phyloP scores from a whole-genome alignment of 2,329 filamentous ascomycete species.

The Aspergillus japonicus region DNA sequence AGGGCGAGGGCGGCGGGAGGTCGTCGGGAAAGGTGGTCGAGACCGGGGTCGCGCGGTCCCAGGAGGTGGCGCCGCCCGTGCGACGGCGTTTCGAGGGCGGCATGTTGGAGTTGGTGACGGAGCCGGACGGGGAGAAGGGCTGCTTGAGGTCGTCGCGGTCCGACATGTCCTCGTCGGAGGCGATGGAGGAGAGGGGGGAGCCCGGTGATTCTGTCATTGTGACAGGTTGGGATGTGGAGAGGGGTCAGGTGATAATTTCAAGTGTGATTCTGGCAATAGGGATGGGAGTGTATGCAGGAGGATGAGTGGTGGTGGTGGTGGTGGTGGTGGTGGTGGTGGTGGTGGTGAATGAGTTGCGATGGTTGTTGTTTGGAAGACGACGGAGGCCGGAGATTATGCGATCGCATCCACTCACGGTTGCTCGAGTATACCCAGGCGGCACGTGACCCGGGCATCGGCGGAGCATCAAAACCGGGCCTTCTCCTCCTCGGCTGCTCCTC shows the following conservation, averaged over 20 bases:
- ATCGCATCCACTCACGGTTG: background rate
- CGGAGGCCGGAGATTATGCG: conserved; percentile 7
- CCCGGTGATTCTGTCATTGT: conserved; percentile 56
- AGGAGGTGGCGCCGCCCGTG: conserved; percentile 43
- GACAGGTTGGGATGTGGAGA: conserved; percentile 13
- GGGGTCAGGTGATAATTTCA: background rate
- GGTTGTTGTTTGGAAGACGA: conserved; percentile 3
- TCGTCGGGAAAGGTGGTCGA: conserved; percentile 44
- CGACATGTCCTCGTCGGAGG: conserved; percentile 62
- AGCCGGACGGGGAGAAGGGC: conserved; percentile 47
- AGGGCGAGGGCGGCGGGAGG: conserved; percentile 48
- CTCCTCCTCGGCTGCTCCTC: background rate
- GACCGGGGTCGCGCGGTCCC: conserved; percentile 53
- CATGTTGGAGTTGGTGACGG: conserved; percentile 39
- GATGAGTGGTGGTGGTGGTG: background rate
- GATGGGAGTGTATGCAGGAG: background rate
- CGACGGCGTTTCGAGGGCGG: conserved; percentile 51
- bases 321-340: background rate
- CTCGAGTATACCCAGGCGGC: conserved; percentile 23
- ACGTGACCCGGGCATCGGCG: conserved; percentile 27
- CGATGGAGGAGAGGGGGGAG: conserved; percentile 64
- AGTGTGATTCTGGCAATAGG: conserved; percentile 4
- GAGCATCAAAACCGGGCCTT: background rate
- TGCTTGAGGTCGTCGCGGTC: conserved; percentile 55
- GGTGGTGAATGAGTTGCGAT: background rate